A percentile compares a stretch with the other conserved stretches of the same genome.
Evolutionary conservation across 176 grass and related monocot genomes (phyloP).

Genomic region (Typha latifolia): DNA sequence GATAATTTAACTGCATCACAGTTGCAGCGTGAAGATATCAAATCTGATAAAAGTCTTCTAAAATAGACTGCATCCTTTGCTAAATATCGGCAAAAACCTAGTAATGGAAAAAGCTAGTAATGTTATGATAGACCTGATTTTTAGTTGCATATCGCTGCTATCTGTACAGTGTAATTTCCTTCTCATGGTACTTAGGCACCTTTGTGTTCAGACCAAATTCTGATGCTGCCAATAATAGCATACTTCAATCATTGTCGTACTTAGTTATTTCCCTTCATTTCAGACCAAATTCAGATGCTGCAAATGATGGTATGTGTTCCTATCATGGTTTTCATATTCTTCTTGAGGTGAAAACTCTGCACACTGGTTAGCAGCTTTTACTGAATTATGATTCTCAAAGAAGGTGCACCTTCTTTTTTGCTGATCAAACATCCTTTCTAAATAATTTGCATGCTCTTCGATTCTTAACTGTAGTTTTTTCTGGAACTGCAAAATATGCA

Average conservation of each 20-base stretch:
- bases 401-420: conserved; percentile 4
- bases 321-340: not conserved
- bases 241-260: too few relatives aligned
- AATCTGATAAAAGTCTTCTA: too few relatives aligned
- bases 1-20: too few relatives aligned
- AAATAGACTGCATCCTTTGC: too few relatives aligned
- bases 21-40: too few relatives aligned
- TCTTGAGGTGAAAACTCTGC: not conserved
- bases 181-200: not conserved
- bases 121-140: too few relatives aligned
- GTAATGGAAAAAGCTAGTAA: too few relatives aligned
- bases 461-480: conserved; percentile 8
- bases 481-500: not conserved
- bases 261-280: not conserved
- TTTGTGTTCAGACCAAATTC: too few relatives aligned
- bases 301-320: too few relatives aligned
- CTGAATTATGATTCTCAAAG: conserved; percentile 8
- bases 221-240: too few relatives aligned
- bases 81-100: too few relatives aligned
- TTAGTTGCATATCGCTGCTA: too few relatives aligned
- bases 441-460: conserved; percentile 6
- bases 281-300: not conserved
- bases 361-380: not conserved
- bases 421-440: conserved; percentile 9
- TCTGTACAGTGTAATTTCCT: not conserved